Evolutionary conservation across 768 basidiomycete species (phyloP).

Genomic region (Boletus subcaerulescens): DNA sequence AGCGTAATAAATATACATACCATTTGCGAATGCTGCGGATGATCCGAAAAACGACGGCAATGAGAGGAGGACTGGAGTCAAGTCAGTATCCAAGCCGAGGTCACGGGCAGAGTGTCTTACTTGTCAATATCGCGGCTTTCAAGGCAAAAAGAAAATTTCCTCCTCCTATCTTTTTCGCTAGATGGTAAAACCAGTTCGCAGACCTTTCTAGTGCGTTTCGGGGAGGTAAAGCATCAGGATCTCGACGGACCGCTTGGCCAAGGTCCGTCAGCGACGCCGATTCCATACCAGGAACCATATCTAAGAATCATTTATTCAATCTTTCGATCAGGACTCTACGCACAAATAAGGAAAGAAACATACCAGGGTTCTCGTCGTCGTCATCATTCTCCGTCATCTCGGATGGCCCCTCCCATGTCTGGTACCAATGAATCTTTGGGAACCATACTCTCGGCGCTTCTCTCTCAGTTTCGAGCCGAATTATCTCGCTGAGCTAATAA

Average conservation of each 20-base stretch:
- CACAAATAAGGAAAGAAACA: not conserved
- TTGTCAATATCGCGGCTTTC: constrained; percentile 65
- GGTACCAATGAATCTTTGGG: constrained; percentile 38
- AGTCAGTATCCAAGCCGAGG: not conserved
- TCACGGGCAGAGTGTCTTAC: constrained; percentile 29
- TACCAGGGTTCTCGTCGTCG: constrained; percentile 72
- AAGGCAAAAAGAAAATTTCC: constrained; percentile 68
- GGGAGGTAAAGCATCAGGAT: constrained; percentile 75
- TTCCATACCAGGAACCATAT: constrained; percentile 57
- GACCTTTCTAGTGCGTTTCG: constrained; percentile 51
- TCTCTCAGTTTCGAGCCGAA: constrained; percentile 50
- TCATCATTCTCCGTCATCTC: constrained; percentile 48
- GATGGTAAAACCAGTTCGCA: constrained; percentile 45
- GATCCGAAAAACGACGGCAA: constrained; percentile 55
- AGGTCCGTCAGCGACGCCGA: constrained; percentile 45
- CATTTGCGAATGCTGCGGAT: constrained; percentile 55
- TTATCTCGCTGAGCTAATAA: constrained; percentile 54
- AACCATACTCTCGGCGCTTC: constrained; percentile 51
- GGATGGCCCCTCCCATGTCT: constrained; percentile 42
- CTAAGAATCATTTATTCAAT: constrained; percentile 19
- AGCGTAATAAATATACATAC: constrained; percentile 33
- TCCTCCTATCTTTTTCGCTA: constrained; percentile 38
- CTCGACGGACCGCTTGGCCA: constrained; percentile 54
- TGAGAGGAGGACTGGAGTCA: constrained; percentile 43
- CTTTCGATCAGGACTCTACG: too few relatives aligned